These are phyloP conservation scores for Venustampulla echinocandica DNA, from an alignment of 495 filamentous ascomycete genomes.

Conservation along the genomic window DNA sequence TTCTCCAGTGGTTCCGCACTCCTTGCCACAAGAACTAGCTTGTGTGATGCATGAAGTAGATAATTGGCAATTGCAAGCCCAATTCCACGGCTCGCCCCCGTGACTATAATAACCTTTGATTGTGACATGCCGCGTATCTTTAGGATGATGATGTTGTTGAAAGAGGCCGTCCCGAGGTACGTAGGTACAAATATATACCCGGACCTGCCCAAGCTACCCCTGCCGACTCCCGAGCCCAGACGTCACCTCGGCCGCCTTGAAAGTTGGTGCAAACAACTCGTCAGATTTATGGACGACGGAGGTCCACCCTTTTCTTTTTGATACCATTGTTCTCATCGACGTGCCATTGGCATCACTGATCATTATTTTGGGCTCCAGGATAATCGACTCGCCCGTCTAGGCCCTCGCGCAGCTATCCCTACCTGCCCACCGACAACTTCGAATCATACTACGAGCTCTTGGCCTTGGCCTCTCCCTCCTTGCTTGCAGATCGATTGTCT, in stretches of 20 bases:
- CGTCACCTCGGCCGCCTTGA: neutral
- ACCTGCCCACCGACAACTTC: constrained; percentile 56
- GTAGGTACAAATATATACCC: no score
- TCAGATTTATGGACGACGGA: neutral
- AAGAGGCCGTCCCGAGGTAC: neutral
- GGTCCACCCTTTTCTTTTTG: neutral
- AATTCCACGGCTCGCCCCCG: constrained; percentile 68
- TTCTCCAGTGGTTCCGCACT: constrained; percentile 54
- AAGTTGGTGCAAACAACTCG: neutral
- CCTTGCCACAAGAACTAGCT: constrained; percentile 70
- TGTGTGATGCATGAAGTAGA: constrained; percentile 59
- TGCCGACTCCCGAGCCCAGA: neutral
- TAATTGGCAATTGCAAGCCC: constrained; percentile 69
- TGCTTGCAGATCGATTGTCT: constrained; percentile 69
- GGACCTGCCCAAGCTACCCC: constrained; percentile 8
- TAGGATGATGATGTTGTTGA: neutral
- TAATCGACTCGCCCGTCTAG: constrained; percentile 77
- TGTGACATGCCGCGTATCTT: constrained; percentile 5
- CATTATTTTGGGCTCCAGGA: constrained; percentile 69
- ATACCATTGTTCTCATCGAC: neutral
- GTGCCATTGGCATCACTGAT: constrained; percentile 28
- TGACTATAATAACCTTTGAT: constrained; percentile 58
- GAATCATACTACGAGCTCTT: constrained; percentile 59
- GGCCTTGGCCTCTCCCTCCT: constrained; percentile 60
- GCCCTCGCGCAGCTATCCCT: constrained; percentile 51